Conservation (phyloP, 2,329 filamentous ascomycete species). For the Dothiorella sarmentorum region DNA sequence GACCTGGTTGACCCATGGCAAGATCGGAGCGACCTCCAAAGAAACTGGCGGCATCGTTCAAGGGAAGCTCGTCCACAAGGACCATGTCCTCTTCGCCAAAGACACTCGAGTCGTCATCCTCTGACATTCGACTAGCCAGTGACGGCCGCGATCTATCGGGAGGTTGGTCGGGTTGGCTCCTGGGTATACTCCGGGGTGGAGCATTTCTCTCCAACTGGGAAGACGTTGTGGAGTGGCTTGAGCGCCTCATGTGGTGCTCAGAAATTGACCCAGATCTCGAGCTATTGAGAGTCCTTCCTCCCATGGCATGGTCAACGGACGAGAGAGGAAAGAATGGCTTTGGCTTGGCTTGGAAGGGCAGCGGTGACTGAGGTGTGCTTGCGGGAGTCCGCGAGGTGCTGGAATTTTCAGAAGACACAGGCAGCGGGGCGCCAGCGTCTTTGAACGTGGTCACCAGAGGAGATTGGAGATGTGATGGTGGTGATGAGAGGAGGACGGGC, state of each 20-base stretch:
- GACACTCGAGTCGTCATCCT: slow-evolving; percentile 17
- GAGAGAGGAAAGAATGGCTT: slow-evolving; percentile 28
- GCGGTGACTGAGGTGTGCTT: slow-evolving; percentile 31
- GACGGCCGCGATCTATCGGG: background rate
- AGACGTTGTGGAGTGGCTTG: slow-evolving; percentile 17
- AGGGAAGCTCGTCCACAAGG: slow-evolving; percentile 16
- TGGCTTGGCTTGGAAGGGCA: slow-evolving; percentile 27
- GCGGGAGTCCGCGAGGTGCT: slow-evolving; percentile 29
- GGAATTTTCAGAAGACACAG: slow-evolving; percentile 9
- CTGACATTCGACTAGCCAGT: slow-evolving; percentile 5
- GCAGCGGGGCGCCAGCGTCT: slow-evolving; percentile 30
- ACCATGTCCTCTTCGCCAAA: slow-evolving; percentile 18
- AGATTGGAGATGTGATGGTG: slow-evolving; percentile 38
- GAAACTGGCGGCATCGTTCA: slow-evolving; percentile 9
- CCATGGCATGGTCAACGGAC: slow-evolving; percentile 17
- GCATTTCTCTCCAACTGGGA: slow-evolving; percentile 11
- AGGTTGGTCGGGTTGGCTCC: slow-evolving; percentile 5
- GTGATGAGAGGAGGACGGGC: slow-evolving; percentile 34
- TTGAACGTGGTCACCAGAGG: slow-evolving; percentile 36
- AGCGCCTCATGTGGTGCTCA: slow-evolving; percentile 2
- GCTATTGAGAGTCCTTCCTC: background rate
- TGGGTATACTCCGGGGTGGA: slow-evolving; percentile 11
- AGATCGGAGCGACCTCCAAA: background rate
- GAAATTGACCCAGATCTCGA: slow-evolving; percentile 15
- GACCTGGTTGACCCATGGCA: background rate